phyloP scores from a whole-genome alignment of 352 stramenopile species.

The Globisporangium spinosum region DNA sequence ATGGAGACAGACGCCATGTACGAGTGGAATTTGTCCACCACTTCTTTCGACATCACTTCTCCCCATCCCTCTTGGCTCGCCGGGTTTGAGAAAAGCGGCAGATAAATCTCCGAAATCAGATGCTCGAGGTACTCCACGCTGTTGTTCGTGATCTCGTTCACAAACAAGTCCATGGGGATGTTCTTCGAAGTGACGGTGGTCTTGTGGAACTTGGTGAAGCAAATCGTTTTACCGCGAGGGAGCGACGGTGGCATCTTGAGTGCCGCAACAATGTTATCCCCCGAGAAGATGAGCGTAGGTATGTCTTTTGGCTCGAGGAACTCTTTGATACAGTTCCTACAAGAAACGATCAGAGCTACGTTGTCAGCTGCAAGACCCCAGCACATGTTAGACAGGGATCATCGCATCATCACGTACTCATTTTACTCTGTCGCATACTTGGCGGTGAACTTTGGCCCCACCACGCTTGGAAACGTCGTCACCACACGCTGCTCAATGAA shows the following conservation, averaged over 20 bases:
- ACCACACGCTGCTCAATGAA: conserved; percentile 82
- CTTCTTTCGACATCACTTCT: conserved; percentile 94
- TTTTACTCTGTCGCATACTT: conserved; percentile 84
- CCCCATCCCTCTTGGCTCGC: conserved; percentile 95
- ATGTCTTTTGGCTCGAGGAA: conserved; percentile 88
- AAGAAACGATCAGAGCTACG: not conserved
- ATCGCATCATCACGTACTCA: conserved; percentile 39
- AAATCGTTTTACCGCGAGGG: conserved; percentile 87
- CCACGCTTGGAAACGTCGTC: conserved; percentile 52
- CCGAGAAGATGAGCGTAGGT: conserved; percentile 87
- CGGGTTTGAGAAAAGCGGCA: conserved; percentile 94
- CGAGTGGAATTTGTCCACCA: conserved; percentile 96
- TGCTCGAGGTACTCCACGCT: conserved; percentile 95
- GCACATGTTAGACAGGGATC: not conserved
- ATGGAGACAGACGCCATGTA: conserved; percentile 96
- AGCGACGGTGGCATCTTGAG: conserved; percentile 88
- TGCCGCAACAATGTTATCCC: conserved; percentile 79
- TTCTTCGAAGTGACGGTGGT: conserved; percentile 77
- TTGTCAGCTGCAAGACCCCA: not conserved
- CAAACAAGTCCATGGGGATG: conserved; percentile 83
- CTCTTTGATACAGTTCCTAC: conserved; percentile 73
- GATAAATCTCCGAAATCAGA: conserved; percentile 92
- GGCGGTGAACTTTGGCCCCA: conserved; percentile 71
- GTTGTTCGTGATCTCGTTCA: conserved; percentile 84
- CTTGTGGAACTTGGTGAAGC: conserved; percentile 90